Evolutionary conservation across 1,284 basidiomycete species (phyloP).

Genomic region (Puccinia horiana): DNA sequence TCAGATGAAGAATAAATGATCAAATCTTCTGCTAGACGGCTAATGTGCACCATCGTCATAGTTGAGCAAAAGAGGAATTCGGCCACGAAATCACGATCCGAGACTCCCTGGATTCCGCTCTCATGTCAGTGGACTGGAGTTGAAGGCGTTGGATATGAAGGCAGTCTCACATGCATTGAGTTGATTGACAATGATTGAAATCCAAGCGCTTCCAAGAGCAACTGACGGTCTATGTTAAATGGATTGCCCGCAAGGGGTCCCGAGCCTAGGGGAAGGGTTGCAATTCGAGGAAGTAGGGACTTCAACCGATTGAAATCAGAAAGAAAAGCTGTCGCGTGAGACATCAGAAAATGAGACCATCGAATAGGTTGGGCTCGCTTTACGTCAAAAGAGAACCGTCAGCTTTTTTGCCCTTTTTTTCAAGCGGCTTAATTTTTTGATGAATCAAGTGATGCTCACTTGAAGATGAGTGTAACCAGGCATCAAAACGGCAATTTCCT

Average conservation of each 20-base stretch:
- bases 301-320: slow-evolving; percentile 83
- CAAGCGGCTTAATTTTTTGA: not conserved
- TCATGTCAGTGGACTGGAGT: not conserved
- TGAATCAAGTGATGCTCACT: slow-evolving; percentile 61
- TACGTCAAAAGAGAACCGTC: slow-evolving; percentile 26
- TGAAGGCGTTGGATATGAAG: not conserved
- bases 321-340: slow-evolving; percentile 88
- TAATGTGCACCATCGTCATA: slow-evolving; percentile 87
- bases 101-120: slow-evolving; percentile 67
- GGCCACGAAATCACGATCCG: slow-evolving; percentile 93
- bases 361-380: slow-evolving; percentile 87
- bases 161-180: slow-evolving; percentile 69
- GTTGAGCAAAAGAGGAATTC: slow-evolving; percentile 97
- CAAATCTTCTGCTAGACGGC: slow-evolving; percentile 90
- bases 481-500: slow-evolving; percentile 84
- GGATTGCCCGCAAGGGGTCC: slow-evolving; percentile 96
- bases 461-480: slow-evolving; percentile 97
- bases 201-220: slow-evolving; percentile 79
- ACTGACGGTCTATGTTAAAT: slow-evolving; percentile 82
- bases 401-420: not conserved
- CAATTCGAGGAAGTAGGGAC: slow-evolving; percentile 73
- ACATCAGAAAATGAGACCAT: slow-evolving; percentile 94
- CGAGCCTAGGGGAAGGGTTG: slow-evolving; percentile 86
- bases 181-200: slow-evolving; percentile 84
- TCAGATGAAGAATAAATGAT: slow-evolving; percentile 96